Percentiles rank a stretch among this genome's conserved stretches.
These are phyloP conservation scores for Chaetoceros tenuissimus DNA, from an alignment of 108 stramenopile species.

Conservation along the genomic window DNA sequence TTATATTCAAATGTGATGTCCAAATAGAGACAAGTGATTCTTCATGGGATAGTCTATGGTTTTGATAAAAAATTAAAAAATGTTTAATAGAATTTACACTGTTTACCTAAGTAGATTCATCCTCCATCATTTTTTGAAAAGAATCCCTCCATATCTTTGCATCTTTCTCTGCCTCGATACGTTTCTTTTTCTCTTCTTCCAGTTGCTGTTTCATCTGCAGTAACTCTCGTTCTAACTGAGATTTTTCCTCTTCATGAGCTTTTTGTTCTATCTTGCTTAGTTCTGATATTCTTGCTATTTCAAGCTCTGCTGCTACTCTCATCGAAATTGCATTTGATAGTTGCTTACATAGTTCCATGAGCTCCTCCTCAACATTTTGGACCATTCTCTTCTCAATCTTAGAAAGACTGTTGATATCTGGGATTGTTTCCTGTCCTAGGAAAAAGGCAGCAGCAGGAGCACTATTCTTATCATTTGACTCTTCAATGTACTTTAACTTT, in stretches of 20 bases:
- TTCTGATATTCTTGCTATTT: slow-evolving; percentile 49
- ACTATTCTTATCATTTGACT: background rate
- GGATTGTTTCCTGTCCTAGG: background rate
- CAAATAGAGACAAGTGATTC: no score
- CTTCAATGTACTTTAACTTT: slow-evolving; percentile 14
- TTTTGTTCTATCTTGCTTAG: slow-evolving; percentile 23
- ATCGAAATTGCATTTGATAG: slow-evolving; percentile 54
- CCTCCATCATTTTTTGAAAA: background rate
- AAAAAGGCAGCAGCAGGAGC: background rate
- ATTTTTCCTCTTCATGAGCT: background rate
- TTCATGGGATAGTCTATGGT: no score
- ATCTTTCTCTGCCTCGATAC: background rate
- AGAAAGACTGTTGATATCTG: background rate
- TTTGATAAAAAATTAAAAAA: no score
- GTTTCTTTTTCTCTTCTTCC: background rate
- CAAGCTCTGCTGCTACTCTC: slow-evolving; percentile 38
- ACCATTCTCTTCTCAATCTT: background rate
- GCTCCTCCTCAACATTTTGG: slow-evolving; percentile 37
- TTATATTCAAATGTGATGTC: no score
- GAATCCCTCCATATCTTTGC: background rate
- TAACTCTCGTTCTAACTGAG: background rate
- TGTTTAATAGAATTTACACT: no score
- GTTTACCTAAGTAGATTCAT: no score
- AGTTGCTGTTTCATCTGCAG: background rate
- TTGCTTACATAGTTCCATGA: slow-evolving; percentile 49